Conservation (phyloP, 2,329 filamentous ascomycete species). For the Calonectria leucothoes region DNA sequence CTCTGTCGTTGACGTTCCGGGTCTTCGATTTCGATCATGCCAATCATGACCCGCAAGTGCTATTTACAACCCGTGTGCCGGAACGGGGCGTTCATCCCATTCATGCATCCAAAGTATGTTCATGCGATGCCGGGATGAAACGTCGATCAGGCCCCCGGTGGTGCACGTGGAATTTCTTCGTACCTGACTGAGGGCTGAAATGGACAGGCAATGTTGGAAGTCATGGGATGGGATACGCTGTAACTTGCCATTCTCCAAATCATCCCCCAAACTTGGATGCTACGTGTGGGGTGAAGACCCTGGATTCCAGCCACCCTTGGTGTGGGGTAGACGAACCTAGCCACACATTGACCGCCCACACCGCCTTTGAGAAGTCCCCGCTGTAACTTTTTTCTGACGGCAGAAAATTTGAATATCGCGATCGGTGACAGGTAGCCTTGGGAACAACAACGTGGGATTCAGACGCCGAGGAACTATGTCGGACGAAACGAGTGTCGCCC, state of each 20-base stretch:
- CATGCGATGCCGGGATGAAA: not conserved
- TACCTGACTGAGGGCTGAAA: not conserved
- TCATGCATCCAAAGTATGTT: not conserved
- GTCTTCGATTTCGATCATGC: not conserved
- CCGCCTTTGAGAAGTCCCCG: constrained; percentile 34
- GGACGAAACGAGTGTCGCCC: constrained; percentile 43
- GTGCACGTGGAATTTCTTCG: not conserved
- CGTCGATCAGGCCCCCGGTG: not conserved
- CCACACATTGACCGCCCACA: constrained; percentile 29
- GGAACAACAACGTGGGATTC: constrained; percentile 24
- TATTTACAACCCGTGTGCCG: not conserved
- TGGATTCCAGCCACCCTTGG: constrained; percentile 35
- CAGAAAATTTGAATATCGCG: constrained; percentile 42
- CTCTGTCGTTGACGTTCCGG: constrained; percentile 8
- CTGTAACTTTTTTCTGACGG: constrained; percentile 41
- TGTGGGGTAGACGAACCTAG: constrained; percentile 17
- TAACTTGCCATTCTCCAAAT: constrained; percentile 34
- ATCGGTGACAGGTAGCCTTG: constrained; percentile 7
- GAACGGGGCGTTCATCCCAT: constrained; percentile 16
- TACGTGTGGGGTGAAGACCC: constrained; percentile 39
- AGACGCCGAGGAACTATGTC: constrained; percentile 54
- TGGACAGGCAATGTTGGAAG: not conserved
- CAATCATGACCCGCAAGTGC: constrained; percentile 8
- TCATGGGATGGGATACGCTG: constrained; percentile 25
- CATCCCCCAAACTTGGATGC: constrained; percentile 31